Conservation (phyloP, 1,284 basidiomycete genomes). For the Retiboletus fuscus region DNA sequence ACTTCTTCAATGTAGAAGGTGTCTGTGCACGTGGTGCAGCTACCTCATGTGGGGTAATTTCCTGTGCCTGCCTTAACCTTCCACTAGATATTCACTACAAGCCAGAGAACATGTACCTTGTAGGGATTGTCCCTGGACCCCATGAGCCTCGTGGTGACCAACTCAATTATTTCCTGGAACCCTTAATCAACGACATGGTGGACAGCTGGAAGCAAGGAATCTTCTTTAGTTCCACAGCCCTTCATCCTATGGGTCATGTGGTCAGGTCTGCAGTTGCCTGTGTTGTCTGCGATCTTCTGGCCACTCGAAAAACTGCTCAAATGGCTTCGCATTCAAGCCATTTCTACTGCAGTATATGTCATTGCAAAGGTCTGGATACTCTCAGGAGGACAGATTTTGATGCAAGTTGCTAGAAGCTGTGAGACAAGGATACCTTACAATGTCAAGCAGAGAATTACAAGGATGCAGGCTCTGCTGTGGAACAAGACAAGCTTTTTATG, state of each 20-base stretch:
- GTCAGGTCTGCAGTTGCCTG: background rate
- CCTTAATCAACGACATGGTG: background rate
- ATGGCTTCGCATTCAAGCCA: background rate
- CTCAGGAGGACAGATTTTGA: background rate
- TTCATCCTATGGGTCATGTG: background rate
- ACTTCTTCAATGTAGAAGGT: background rate
- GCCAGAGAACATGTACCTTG: constrained; percentile 1
- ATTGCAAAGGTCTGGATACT: background rate
- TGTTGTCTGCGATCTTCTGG: background rate
- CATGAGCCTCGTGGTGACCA: background rate
- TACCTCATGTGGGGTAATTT: background rate
- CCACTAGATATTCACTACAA: background rate
- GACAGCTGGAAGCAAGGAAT: background rate
- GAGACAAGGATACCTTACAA: background rate
- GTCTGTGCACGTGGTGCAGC: background rate
- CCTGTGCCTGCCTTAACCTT: background rate
- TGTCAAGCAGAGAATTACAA: background rate
- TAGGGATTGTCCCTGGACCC: background rate
- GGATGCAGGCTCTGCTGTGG: background rate
- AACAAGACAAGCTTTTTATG: background rate
- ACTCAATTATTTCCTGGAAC: background rate
- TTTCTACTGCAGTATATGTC: constrained; percentile 2
- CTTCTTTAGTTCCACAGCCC: background rate
- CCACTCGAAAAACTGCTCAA: background rate
- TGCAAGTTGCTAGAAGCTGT: background rate